Base-by-base conservation (phyloP, 1,139 yeast species). In the Citeromyces siamensis region DNA sequence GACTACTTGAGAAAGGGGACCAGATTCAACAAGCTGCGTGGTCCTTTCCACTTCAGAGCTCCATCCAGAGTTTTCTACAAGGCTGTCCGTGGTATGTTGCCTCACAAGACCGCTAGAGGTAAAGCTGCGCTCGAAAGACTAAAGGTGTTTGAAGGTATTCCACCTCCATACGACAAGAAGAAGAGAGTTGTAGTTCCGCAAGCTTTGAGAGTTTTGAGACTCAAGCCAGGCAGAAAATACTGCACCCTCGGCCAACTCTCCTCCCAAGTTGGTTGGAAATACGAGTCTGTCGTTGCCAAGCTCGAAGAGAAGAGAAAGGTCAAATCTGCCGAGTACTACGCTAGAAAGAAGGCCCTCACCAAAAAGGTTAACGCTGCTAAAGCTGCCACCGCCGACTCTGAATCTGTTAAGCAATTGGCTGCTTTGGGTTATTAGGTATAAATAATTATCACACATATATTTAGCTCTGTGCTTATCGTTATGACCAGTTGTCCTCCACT, bases 1-100 rank as follows among this genome's bases (percentile, higher is more conserved):
- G 98, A 94, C 68, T 90, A 88, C 88, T 83, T 90, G 70, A 88
- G 98, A 81, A 90, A 90, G 80, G 83, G 94, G 58, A 85, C 98
- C 65, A 84, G 95, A 75, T 90, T 69, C 90, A 90, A 90, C 94
- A 86, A 86, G 75, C 80, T 77, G 60, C 84, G 86, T 68, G 99
- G 98, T 75, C 97, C 97, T 64, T 93, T 90, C 97, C 99, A 90
- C 69, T 90, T 90, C 95, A 90, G 97, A 75, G 99, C 99, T 49
- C 99, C 98, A 68, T 86, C 97, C 49, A 86, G 97, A 76, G 86
- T 90, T 71, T 85, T 90, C 72, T 88, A 86, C 93, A 90, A 90
- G 83, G 96, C 98, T 62, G 71, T 90, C 68, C 84, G 95, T 68
- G 99, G 99, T 73, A 93, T 93, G 98, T 75, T 93, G 61, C 77